phyloP scores from a whole-genome alignment of 306 rosid species.

The Lagenaria siceraria region DNA sequence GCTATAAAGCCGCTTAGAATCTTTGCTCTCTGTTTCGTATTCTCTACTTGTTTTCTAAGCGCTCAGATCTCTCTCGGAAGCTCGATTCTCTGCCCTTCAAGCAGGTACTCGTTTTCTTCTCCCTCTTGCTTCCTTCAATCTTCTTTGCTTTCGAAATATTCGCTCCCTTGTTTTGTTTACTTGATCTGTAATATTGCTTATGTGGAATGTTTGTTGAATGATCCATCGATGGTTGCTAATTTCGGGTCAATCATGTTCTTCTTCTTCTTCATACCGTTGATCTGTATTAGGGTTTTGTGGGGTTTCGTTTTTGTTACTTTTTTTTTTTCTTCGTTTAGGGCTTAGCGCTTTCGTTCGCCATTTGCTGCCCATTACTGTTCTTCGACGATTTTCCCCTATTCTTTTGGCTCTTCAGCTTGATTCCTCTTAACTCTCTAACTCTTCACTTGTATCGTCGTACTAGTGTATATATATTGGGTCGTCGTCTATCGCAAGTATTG shows the following conservation, averaged over 20 bases:
- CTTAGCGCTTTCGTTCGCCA: not conserved
- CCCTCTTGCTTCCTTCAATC: not conserved
- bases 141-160: not conserved
- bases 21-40: slow-evolving; percentile 3
- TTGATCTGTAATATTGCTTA: not conserved
- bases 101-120: not conserved
- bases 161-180: not conserved
- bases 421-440: not conserved
- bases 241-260: not conserved
- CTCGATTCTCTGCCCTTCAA: slow-evolving; percentile 10
- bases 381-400: not conserved
- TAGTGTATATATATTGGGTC: not conserved
- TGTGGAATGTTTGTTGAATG: not conserved
- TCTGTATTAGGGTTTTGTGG: slow-evolving; percentile 2
- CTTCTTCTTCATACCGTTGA: not conserved
- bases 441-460: not conserved
- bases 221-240: not conserved
- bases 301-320: not conserved
- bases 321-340: not conserved
- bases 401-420: not conserved
- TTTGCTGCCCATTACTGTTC: not conserved
- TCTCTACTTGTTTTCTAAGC: not conserved
- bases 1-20: slow-evolving; percentile 4
- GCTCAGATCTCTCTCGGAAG: slow-evolving; percentile 10
- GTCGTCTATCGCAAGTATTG: not conserved